Conservation (phyloP, 2,329 filamentous ascomycete genomes). For the Penicillium sumatraense region DNA sequence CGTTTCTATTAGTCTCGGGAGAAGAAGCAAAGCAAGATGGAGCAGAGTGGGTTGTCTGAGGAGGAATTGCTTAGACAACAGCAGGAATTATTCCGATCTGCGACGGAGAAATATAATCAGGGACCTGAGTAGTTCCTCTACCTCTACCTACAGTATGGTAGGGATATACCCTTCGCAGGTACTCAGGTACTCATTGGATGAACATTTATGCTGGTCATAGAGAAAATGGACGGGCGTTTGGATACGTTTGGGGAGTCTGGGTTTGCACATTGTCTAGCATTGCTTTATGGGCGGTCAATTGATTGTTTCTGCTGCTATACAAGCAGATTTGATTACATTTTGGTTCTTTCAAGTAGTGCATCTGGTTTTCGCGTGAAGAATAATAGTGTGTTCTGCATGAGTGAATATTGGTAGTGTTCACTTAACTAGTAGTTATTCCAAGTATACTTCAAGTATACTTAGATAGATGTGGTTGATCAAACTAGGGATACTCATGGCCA, state of each 20-base stretch:
- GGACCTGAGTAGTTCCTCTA: conserved; percentile 49
- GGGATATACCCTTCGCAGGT: too few relatives aligned
- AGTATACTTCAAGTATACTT: too few relatives aligned
- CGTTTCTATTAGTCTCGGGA: conserved; percentile 72
- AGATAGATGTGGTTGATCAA: too few relatives aligned
- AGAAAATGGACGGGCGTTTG: conserved; percentile 32
- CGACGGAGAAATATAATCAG: conserved; percentile 71
- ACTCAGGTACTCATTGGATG: not conserved
- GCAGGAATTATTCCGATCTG: conserved; percentile 86
- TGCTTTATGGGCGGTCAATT: conserved; percentile 8
- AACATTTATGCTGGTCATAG: conserved; percentile 39
- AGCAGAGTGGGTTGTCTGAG: conserved; percentile 87
- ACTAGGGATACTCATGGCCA: too few relatives aligned
- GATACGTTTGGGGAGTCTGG: conserved; percentile 7
- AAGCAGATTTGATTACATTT: not conserved
- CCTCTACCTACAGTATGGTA: too few relatives aligned
- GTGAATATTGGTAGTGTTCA: too few relatives aligned
- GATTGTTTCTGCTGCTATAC: not conserved
- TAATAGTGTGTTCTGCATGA: too few relatives aligned
- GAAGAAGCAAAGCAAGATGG: conserved; percentile 96
- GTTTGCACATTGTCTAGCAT: conserved; percentile 4
- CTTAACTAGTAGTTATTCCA: too few relatives aligned
- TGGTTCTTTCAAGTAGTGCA: not conserved
- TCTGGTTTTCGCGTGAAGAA: too few relatives aligned
- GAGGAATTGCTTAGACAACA: conserved; percentile 89